Evolutionary conservation across 2,329 filamentous ascomycete genomes (phyloP), one percentile per base, ranked within the genome.

Genomic region (Metarhizium robertsii): DNA sequence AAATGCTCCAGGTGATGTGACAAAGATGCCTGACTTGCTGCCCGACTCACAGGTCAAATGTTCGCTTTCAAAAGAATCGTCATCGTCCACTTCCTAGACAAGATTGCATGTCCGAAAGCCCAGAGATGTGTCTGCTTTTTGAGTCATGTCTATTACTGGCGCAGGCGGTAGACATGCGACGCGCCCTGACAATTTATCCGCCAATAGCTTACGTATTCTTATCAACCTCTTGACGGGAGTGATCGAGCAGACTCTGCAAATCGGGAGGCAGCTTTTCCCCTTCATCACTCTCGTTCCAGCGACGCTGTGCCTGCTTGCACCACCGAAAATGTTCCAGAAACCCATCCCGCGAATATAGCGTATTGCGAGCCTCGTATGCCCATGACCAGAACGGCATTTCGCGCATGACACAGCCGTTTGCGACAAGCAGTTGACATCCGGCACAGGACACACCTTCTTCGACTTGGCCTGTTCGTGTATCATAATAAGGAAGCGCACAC

Each of bases 261-360:
- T 55, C 50, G 45, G 38, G 7, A 25, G 55, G 55, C 51, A 36
- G 2, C 3, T 51, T n/a, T 2, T 32, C 16, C 6, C 52, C 55
- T n/a, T 54, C 38, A 25, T 34, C 52, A 47, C 55, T 54, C 18
- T 46, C 60, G 53, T n/a, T 57, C 68, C 67, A 70, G 46, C 69
- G 57, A 32, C 61, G 49, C 57, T 70, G 66, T 57, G 66, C 67
- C 58, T 66, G 62, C 60, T 66, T 60, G 62, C 67, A 71, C 64
- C 63, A 67, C 58, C 59, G 59, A 60, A 71, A 71, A 60, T 71
- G 66, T 52, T 64, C 56, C 54, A 71, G 53, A 60, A 69, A 69
- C 29, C 57, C 62, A 53, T 62, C 59, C 59, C 57, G 62, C 46
- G 66, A 53, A 63, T 67, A 71, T 32, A 66, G 58, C 59, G 56